Base-by-base conservation (phyloP, 2,329 filamentous ascomycete species). In the Aspergillus tamarii region DNA sequence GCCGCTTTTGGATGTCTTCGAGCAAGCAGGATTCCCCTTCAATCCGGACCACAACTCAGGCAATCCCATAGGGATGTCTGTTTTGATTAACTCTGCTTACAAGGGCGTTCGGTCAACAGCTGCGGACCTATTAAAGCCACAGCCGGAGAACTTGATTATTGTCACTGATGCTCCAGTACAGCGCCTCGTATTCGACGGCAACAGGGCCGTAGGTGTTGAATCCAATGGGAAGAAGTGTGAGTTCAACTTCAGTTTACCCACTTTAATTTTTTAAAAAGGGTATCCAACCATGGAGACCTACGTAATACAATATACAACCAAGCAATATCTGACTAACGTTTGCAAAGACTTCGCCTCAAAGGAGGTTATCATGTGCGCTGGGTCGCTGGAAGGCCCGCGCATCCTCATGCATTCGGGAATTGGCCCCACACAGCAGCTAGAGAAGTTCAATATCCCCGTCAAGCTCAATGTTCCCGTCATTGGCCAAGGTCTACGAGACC, bases 1-100 rank as follows among this genome's bases (percentile, higher is more conserved):
- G 7, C 75, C 76, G 0, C 67, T 84, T 36, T 71, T 85, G 48
- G 81, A 85, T 63, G 73, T 81, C 8, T 84, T 85, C 46, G 78
- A 84, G 62, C 72, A 84, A 43, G 78, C 80, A 28, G 85, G 85
- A 0, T 77, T 83, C 41, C 75, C 80, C 0, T 66, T 82, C 21
- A 88, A 88, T 64, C 77, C 78, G 0, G 86, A 88, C 66, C 80
- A 85, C 45, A 88, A 89, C 65, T 84, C 82, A 9, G 87, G 87
- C 0, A 81, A 88, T 68, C 85, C 85, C 0, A 77, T 88, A 34
- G 87, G 87, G 4, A 82, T 88, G 75, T 81, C 81, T 1, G 73
- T 84, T 50, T 69, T 80, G 19, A 82, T 85, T 65, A 84, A 82
- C 54, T 85, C 85, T 12, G 78, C 82, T n/a, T 70, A 78, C 30